These are phyloP conservation scores for Kazachstania martiniae DNA, from an alignment of 805 yeast species.

Conservation along the genomic window DNA sequence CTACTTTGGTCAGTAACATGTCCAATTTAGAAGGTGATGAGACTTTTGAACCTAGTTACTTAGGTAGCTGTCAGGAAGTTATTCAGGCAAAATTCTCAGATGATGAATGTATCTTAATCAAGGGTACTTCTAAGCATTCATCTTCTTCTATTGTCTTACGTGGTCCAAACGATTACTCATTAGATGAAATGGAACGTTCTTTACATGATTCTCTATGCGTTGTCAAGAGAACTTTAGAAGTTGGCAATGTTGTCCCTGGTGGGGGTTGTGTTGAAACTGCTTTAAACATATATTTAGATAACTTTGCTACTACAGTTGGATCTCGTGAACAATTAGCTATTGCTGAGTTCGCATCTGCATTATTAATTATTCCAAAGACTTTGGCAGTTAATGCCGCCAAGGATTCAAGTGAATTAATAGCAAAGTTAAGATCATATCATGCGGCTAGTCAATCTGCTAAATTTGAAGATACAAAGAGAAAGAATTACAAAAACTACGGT, in stretches of 20 bases:
- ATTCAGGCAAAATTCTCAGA: conserved; percentile 85
- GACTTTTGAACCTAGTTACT: conserved; percentile 69
- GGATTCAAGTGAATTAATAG: conserved; percentile 88
- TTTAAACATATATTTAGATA: conserved; percentile 85
- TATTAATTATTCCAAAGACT: conserved; percentile 90
- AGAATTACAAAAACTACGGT: conserved; percentile 83
- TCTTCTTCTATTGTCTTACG: conserved; percentile 85
- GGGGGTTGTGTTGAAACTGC: conserved; percentile 99
- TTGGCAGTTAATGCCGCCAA: conserved; percentile 96
- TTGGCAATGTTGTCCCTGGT: conserved; percentile 93
- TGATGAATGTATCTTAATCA: conserved; percentile 90
- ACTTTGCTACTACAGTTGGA: conserved; percentile 95
- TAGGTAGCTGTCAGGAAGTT: conserved; percentile 88
- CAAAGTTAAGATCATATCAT: conserved; percentile 92
- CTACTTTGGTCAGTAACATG: conserved; percentile 74
- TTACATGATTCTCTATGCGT: conserved; percentile 89
- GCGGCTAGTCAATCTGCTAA: conserved; percentile 86
- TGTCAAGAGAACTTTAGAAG: conserved; percentile 89
- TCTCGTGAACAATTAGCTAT: conserved; percentile 96
- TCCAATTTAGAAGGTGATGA: conserved; percentile 95
- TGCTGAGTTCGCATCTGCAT: conserved; percentile 90
- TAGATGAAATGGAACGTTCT: conserved; percentile 98
- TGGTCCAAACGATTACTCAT: conserved; percentile 89
- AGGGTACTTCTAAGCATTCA: conserved; percentile 85
- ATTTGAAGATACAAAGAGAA: conserved; percentile 74